Conservation (phyloP, 331 rosid species). For the Spiraea crenata region DNA sequence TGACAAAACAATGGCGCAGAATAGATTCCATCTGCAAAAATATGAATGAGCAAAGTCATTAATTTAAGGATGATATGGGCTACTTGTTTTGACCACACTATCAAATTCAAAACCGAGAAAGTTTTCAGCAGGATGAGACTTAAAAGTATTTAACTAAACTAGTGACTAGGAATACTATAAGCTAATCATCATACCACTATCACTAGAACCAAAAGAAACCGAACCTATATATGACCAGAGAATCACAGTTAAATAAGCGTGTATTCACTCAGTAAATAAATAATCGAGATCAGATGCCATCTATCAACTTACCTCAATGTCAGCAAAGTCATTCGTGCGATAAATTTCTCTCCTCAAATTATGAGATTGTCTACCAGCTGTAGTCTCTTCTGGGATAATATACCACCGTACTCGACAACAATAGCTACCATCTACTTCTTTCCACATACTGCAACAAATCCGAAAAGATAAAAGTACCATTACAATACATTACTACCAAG, state of each 20-base stretch:
- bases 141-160: neutral
- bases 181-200: neutral
- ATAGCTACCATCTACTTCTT: conserved; percentile 64
- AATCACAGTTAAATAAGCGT: neutral
- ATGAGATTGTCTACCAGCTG: conserved; percentile 85
- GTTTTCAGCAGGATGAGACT: neutral
- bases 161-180: neutral
- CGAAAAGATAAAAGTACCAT: conserved; percentile 11
- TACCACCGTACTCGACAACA: conserved; percentile 81
- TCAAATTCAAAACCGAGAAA: neutral
- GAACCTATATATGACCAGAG: no score
- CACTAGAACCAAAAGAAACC: neutral
- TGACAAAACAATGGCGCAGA: conserved; percentile 71
- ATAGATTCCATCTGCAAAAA: conserved; percentile 75
- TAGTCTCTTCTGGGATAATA: conserved; percentile 86
- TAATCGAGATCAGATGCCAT: conserved; percentile 21
- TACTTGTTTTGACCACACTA: conserved; percentile 10
- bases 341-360: conserved; percentile 87
- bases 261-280: neutral
- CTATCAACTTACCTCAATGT: conserved; percentile 86
- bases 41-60: conserved; percentile 22
- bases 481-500: neutral
- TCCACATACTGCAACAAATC: conserved; percentile 63
- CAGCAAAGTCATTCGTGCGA: conserved; percentile 71
- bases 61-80: conserved; percentile 22